Percentiles rank a stretch among this genome's conserved stretches.
phyloP scores from a whole-genome alignment of 1,284 basidiomycete genomes.

The Cystobasidium sp. region DNA sequence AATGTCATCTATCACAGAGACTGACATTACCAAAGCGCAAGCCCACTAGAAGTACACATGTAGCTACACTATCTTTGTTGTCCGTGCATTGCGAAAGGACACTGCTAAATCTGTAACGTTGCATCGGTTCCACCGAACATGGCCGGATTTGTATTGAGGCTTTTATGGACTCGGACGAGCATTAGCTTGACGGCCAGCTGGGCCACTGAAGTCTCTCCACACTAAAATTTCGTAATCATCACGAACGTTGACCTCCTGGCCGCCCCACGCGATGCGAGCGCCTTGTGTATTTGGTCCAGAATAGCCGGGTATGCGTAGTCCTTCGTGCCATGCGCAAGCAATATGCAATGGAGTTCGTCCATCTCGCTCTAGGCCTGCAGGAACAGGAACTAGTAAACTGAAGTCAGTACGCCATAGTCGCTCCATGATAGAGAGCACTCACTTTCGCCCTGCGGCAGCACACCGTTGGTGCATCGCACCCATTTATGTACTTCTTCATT shows the following conservation, averaged over 20 bases:
- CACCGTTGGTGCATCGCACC: slow-evolving; percentile 28
- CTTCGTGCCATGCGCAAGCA: slow-evolving; percentile 41
- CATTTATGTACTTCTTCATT: slow-evolving; percentile 37
- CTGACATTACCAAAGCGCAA: slow-evolving; percentile 34
- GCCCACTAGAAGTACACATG: background rate
- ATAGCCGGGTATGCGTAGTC: slow-evolving; percentile 33
- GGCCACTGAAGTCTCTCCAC: slow-evolving; percentile 27
- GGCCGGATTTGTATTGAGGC: no score
- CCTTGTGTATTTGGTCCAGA: slow-evolving; percentile 38
- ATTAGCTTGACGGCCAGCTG: background rate
- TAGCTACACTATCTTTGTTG: background rate
- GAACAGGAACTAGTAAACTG: slow-evolving; percentile 22
- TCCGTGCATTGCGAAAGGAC: no score
- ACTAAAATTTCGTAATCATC: slow-evolving; percentile 43
- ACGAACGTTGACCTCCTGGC: slow-evolving; percentile 24
- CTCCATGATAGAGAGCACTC: background rate
- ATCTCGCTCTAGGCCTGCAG: slow-evolving; percentile 37
- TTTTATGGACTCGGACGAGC: background rate
- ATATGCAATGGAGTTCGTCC: slow-evolving; percentile 39
- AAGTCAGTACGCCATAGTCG: background rate
- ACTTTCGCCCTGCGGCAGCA: slow-evolving; percentile 32
- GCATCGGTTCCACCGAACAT: no score
- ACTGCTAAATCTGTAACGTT: no score
- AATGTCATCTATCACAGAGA: slow-evolving; percentile 28
- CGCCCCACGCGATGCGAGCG: slow-evolving; percentile 38